A percentile compares a stretch with the other conserved stretches of the same genome.
phyloP scores from a whole-genome alignment of 768 basidiomycete species.

The Vishniacozyma victoriae region DNA sequence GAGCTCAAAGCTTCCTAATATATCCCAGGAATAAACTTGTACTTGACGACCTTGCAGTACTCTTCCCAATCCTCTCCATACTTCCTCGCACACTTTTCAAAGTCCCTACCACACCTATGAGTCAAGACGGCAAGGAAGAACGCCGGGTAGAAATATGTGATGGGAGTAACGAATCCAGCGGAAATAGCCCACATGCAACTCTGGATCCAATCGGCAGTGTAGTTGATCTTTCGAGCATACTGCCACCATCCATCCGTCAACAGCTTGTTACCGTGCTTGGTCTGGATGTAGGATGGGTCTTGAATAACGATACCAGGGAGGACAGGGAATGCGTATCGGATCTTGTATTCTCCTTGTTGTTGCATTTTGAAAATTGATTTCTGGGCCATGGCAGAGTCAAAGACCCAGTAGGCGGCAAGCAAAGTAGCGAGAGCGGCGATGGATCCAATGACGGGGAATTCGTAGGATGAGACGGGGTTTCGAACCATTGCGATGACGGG shows the following conservation, averaged over 20 bases:
- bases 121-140: slow-evolving; percentile 91
- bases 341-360: slow-evolving; percentile 74
- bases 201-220: slow-evolving; percentile 88
- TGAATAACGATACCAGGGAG: slow-evolving; percentile 72
- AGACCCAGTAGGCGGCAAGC: slow-evolving; percentile 79
- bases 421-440: slow-evolving; percentile 68
- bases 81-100: slow-evolving; percentile 84
- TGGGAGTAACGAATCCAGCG: slow-evolving; percentile 81
- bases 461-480: slow-evolving; percentile 78
- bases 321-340: slow-evolving; percentile 90
- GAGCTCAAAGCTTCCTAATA: slow-evolving; percentile 56
- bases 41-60: slow-evolving; percentile 79
- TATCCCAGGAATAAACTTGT: slow-evolving; percentile 80
- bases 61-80: slow-evolving; percentile 94
- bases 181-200: slow-evolving; percentile 87
- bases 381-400: slow-evolving; percentile 91
- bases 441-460: slow-evolving; percentile 71
- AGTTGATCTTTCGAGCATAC: slow-evolving; percentile 94
- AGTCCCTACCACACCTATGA: slow-evolving; percentile 87
- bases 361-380: slow-evolving; percentile 98
- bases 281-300: slow-evolving; percentile 87
- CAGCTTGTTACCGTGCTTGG: slow-evolving; percentile 87
- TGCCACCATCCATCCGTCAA: slow-evolving; percentile 91
- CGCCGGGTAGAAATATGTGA: slow-evolving; percentile 89
- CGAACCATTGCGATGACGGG: slow-evolving; percentile 98